These are phyloP conservation scores for Geotrichum bryndzae DNA, from an alignment of 1,139 yeast genomes.

Conservation along the genomic window DNA sequence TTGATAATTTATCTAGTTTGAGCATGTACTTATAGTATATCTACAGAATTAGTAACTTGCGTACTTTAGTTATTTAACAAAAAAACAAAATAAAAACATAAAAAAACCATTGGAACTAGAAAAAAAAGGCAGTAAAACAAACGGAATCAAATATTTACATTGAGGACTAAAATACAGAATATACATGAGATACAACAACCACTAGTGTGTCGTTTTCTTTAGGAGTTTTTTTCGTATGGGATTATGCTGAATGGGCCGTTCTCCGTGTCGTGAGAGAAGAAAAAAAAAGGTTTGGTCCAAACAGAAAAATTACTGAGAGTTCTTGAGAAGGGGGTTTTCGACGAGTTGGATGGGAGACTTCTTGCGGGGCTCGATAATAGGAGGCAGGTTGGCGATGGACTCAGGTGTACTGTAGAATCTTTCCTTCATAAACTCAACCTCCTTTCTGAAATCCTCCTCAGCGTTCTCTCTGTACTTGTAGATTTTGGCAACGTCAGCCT, in stretches of 20 bases:
- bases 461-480: conserved; percentile 46
- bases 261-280: neutral
- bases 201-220: neutral
- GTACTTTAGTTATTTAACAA: neutral
- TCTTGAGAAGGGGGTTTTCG: conserved; percentile 10
- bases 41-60: neutral
- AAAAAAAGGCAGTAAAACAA: neutral
- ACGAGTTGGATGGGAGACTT: conserved; percentile 13
- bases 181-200: neutral
- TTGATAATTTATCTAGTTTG: neutral
- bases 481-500: conserved; percentile 51
- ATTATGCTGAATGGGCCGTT: neutral
- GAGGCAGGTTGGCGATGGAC: conserved; percentile 19
- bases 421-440: conserved; percentile 60
- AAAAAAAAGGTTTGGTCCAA: neutral
- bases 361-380: conserved; percentile 11
- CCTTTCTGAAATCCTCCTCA: conserved; percentile 47
- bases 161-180: neutral
- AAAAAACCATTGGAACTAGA: neutral
- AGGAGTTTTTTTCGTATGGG: neutral
- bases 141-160: conserved; percentile 8
- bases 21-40: neutral
- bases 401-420: conserved; percentile 43
- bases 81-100: neutral
- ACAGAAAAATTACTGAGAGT: neutral